Evolutionary conservation across 495 filamentous ascomycete genomes (phyloP).

Genomic region (Lasiosphaeriaceae sp.): DNA sequence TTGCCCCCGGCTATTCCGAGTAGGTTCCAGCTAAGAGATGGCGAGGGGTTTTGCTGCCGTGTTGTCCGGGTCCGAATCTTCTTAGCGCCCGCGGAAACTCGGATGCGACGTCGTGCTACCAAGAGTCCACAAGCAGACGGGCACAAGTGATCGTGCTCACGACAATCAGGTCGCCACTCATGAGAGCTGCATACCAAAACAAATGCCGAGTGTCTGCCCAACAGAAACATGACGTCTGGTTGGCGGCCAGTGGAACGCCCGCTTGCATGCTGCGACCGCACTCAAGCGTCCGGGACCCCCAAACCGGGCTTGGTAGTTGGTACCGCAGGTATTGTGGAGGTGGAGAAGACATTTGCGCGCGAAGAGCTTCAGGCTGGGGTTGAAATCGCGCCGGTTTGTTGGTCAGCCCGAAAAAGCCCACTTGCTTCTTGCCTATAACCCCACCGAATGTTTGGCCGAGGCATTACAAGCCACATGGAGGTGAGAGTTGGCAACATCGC

Average conservation of each 20-base stretch:
- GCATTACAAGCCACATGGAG: too few species aligned
- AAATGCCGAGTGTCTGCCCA: neutral
- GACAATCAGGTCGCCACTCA: neutral
- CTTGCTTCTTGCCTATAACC: too few species aligned
- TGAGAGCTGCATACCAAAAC: neutral
- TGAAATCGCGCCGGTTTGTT: neutral
- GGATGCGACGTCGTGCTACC: conserved; percentile 2
- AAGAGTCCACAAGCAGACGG: neutral
- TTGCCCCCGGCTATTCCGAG: neutral
- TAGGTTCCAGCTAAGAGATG: neutral
- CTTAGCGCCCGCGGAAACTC: neutral
- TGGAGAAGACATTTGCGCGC: neutral
- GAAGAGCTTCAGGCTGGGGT: neutral
- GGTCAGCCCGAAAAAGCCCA: too few species aligned
- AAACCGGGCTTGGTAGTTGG: neutral
- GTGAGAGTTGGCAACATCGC: too few species aligned
- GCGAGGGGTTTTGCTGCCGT: neutral
- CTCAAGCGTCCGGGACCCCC: neutral
- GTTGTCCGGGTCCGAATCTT: neutral
- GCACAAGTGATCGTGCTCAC: neutral
- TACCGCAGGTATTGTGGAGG: neutral
- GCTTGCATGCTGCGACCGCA: neutral
- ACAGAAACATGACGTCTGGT: neutral
- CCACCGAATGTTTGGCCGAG: too few species aligned
- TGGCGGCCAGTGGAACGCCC: neutral